Conservation (phyloP, 73 alveolate genomes). For the Paramecium sexaurelia region DNA sequence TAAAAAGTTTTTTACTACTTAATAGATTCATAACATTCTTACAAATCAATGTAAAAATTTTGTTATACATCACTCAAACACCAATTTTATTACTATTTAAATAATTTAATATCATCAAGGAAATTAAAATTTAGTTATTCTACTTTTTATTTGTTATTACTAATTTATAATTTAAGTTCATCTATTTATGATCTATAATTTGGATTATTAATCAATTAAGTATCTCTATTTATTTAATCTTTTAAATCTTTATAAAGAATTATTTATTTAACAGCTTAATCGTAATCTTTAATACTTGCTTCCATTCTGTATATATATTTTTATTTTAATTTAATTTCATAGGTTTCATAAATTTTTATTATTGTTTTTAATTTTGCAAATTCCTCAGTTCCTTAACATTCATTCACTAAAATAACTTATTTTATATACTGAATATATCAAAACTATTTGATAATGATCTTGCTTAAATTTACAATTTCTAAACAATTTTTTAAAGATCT, state of each 20-base stretch:
- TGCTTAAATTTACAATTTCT: neutral
- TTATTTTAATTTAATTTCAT: neutral
- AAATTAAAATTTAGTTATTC: neutral
- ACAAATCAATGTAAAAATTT: neutral
- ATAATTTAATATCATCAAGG: neutral
- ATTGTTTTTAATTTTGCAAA: neutral
- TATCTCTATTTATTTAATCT: neutral
- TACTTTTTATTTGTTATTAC: neutral
- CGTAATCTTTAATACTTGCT: neutral
- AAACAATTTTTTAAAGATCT: neutral
- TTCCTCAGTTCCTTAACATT: slow-evolving; percentile 3
- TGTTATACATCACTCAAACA: neutral
- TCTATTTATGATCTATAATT: neutral
- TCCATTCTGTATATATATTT: neutral
- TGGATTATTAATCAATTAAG: neutral
- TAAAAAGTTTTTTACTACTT: neutral
- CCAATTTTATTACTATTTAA: neutral
- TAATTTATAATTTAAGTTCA: neutral
- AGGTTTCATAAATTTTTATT: neutral
- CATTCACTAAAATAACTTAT: neutral
- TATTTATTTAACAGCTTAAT: neutral
- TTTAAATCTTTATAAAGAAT: neutral
- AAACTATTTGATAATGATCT: neutral
- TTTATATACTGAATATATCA: neutral
- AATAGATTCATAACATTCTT: neutral